Base-by-base conservation (phyloP, 1,284 basidiomycete genomes). In the Marasmius sp. region DNA sequence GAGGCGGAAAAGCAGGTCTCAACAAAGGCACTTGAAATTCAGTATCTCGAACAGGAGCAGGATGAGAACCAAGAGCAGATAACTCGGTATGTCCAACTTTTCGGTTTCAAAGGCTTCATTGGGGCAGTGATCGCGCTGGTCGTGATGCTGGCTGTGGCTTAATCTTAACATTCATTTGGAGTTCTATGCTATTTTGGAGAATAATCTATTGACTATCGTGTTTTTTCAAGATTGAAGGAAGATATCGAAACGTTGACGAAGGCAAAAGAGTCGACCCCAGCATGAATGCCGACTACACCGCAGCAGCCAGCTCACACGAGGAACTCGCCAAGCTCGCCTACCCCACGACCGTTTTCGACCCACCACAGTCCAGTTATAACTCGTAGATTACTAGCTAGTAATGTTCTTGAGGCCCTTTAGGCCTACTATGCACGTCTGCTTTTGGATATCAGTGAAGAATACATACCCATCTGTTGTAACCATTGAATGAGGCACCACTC, bases 1-100 rank as follows among this genome's bases (percentile, higher is more conserved):
- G 86, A 87, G 57, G 74, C 88, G 56, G 79, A 86, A 66, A 77
- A 83, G 60, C 86, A 89, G 65, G 76, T 91, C 56, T 79, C 77
- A 9, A 81, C 87, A 60, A 92, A 91, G 75, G 79, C 80, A 58
- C 88, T 93, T 89, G 92, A 93, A 74, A 87, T 92, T 53, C 79
- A 85, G 67, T 91, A 88, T 73, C 80, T 91, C 60, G 90, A 92
- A 70, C 83, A 86, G 70, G 89, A 92, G 38, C 84, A 88, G 69
- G 89, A 92, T 49, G 92, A 93, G 67, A 85, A 71, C 64, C 80
- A 86, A 67, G 89, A 92, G 69, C 82, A 86, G 64, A 86, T 93
- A 61, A 86, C 86, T 70, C 84, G 87, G 92, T 93, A 88, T 79
- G 90, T 88, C 68, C 79, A 75, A 68, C 76, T 84, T 69, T 85